Evolutionary conservation across 2,329 filamentous ascomycete genomes (phyloP).

Genomic region (Penicillium janthinellum): DNA sequence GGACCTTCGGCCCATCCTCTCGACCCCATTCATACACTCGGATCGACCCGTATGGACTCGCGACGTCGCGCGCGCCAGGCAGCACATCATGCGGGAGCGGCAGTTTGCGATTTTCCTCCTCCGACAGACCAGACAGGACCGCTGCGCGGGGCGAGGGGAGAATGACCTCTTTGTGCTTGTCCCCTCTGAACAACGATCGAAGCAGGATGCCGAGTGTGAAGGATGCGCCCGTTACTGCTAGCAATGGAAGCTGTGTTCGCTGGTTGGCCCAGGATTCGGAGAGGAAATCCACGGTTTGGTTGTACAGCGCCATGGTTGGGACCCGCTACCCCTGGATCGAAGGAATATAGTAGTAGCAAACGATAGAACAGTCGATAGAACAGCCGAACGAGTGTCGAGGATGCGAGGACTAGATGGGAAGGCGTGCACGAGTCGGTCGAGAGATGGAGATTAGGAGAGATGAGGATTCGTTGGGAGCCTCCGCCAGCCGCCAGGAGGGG

Average conservation of each 20-base stretch:
- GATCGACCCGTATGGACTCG: constrained; percentile 64
- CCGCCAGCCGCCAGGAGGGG: not conserved
- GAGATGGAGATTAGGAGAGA: not conserved
- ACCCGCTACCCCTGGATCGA: not conserved
- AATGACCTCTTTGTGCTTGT: constrained; percentile 19
- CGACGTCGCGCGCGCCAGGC: constrained; percentile 63
- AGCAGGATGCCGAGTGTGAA: constrained; percentile 38
- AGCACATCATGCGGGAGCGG: constrained; percentile 72
- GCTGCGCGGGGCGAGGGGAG: constrained; percentile 42
- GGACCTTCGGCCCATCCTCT: constrained; percentile 67
- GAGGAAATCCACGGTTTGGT: constrained; percentile 37
- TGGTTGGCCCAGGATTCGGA: constrained; percentile 35
- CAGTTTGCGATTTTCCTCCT: constrained; percentile 42
- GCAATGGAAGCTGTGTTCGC: constrained; percentile 34
- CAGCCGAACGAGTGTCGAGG: not conserved
- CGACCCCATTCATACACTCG: constrained; percentile 82
- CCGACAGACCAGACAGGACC: constrained; percentile 37
- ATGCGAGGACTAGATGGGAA: not conserved
- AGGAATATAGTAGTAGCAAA: not conserved
- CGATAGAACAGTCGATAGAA: not conserved
- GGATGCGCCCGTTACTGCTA: constrained; percentile 40
- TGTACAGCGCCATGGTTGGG: constrained; percentile 38
- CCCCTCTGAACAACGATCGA: constrained; percentile 29
- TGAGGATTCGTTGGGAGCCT: not conserved
- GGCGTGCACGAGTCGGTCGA: not conserved